phyloP scores from a whole-genome alignment of 306 rosid species.

The Vigna unguiculata region DNA sequence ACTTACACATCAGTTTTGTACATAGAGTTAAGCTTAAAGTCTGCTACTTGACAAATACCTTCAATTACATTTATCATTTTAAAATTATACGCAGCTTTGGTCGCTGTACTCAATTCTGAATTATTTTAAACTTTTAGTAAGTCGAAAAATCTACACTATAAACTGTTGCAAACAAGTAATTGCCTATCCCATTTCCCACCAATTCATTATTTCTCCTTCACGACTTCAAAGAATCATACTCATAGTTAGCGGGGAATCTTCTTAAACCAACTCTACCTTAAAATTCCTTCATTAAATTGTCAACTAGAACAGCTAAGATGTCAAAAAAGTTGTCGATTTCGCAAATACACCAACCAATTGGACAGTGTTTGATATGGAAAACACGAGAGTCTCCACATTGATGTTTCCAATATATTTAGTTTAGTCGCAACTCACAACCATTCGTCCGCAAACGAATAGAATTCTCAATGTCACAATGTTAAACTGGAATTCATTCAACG shows the following conservation, averaged over 20 bases:
- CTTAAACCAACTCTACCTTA: not conserved
- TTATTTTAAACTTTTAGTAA: not conserved
- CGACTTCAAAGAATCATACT: not conserved
- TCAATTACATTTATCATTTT: conserved; percentile 12
- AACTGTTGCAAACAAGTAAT: conserved; percentile 20
- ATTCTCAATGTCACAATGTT: not conserved
- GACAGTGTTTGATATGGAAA: not conserved
- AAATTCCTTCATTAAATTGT: not conserved
- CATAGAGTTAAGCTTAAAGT: no score
- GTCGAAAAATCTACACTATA: not conserved
- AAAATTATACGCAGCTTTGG: conserved; percentile 1
- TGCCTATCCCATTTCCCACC: not conserved
- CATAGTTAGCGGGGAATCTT: conserved; percentile 29
- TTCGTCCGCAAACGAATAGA: not conserved
- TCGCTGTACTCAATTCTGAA: not conserved
- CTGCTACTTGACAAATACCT: no score
- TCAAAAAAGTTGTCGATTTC: not conserved
- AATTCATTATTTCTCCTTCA: not conserved
- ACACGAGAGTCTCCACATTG: not conserved
- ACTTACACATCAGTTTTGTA: no score
- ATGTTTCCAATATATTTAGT: not conserved
- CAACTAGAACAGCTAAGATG: not conserved
- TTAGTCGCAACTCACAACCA: not conserved
- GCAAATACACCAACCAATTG: not conserved
- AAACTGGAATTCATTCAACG: not conserved